These are phyloP conservation scores for Trichoderma sp. DNA, from an alignment of 2,329 filamentous ascomycete genomes.

Conservation along the genomic window DNA sequence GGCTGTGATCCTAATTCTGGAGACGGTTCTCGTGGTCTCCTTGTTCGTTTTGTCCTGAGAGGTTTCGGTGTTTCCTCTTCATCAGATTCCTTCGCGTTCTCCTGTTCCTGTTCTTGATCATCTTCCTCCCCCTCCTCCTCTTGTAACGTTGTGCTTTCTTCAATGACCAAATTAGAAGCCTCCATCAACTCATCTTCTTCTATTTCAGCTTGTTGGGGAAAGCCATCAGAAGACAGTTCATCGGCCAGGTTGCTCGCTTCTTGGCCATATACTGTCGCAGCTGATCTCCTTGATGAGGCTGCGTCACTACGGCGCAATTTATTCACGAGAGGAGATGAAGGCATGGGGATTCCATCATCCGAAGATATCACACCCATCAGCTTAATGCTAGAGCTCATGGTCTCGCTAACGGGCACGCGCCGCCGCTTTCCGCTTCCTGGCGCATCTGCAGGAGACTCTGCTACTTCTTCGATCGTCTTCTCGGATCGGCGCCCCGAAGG, in stretches of 20 bases:
- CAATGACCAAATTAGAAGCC: not conserved
- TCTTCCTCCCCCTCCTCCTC: slow-evolving; percentile 12
- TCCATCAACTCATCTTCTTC: slow-evolving; percentile 14
- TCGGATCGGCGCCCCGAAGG: slow-evolving; percentile 25
- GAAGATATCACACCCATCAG: slow-evolving; percentile 45
- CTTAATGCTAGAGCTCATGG: slow-evolving; percentile 44
- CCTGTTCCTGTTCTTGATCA: slow-evolving; percentile 30
- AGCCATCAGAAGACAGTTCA: slow-evolving; percentile 39
- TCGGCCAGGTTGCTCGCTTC: slow-evolving; percentile 31
- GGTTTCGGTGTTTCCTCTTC: slow-evolving; percentile 45
- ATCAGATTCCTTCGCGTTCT: slow-evolving; percentile 48
- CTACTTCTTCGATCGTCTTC: slow-evolving; percentile 31
- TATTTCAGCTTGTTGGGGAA: not conserved
- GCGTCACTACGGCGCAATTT: slow-evolving; percentile 44
- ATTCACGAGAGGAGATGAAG: slow-evolving; percentile 47
- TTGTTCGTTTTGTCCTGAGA: slow-evolving; percentile 48
- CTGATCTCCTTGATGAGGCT: slow-evolving; percentile 32
- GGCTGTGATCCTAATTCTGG: slow-evolving; percentile 45
- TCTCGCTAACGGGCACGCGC: slow-evolving; percentile 40
- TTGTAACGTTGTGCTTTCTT: not conserved
- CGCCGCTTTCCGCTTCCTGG: slow-evolving; percentile 58
- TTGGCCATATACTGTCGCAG: not conserved
- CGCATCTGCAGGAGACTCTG: slow-evolving; percentile 54
- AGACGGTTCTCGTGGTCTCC: slow-evolving; percentile 41
- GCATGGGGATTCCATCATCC: slow-evolving; percentile 35